These are phyloP conservation scores for Plectosphaerella sp. DNA, from an alignment of 2,329 filamentous ascomycete genomes.

Conservation along the genomic window DNA sequence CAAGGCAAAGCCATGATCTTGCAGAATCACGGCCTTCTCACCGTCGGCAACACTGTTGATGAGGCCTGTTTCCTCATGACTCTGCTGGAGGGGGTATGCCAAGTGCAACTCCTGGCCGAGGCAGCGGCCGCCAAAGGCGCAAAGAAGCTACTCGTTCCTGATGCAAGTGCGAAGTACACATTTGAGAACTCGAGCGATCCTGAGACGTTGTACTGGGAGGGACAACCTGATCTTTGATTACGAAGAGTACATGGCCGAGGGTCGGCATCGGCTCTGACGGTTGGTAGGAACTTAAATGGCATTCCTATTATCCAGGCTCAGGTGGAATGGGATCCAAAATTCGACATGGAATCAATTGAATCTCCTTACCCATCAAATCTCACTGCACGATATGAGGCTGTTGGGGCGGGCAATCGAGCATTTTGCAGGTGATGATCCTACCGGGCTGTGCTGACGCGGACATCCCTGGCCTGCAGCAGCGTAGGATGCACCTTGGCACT, in stretches of 20 bases:
- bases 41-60: conserved; percentile 67
- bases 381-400: too few relatives aligned
- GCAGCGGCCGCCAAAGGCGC: conserved; percentile 38
- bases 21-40: conserved; percentile 68
- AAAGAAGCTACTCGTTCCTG: not conserved
- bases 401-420: too few relatives aligned
- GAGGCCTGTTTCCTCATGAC: conserved; percentile 70
- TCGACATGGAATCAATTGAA: too few relatives aligned
- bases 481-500: too few relatives aligned
- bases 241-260: not conserved
- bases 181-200: not conserved
- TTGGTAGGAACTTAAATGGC: not conserved
- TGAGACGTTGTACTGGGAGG: not conserved
- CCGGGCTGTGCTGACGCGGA: too few relatives aligned
- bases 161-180: not conserved
- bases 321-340: too few relatives aligned
- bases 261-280: not conserved
- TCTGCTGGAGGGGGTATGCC: conserved; percentile 63
- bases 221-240: not conserved
- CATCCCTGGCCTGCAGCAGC: too few relatives aligned
- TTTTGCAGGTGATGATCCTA: too few relatives aligned
- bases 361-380: too few relatives aligned
- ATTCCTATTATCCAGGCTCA: not conserved
- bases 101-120: conserved; percentile 64
- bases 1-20: conserved; percentile 59